These are phyloP conservation scores for Asclepias syriaca DNA, from an alignment of 257 asterid genomes.

Conservation along the genomic window DNA sequence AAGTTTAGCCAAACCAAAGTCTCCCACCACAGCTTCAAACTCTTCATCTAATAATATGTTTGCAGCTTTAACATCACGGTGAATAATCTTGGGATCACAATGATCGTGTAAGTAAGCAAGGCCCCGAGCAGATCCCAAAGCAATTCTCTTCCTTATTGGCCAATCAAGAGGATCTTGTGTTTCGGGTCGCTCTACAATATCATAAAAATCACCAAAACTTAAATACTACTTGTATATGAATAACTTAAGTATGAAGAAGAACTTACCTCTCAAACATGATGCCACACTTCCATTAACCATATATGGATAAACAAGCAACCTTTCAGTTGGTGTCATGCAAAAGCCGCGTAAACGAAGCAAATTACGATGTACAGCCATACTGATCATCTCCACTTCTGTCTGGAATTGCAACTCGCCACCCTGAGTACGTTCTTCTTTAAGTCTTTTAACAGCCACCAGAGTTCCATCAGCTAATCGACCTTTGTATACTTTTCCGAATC, in stretches of 20 bases:
- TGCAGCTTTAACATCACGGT: conserved; percentile 89
- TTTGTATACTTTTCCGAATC: conserved; percentile 86
- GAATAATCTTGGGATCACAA: conserved; percentile 86
- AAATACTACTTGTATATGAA: background rate
- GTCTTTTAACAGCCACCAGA: conserved; percentile 83
- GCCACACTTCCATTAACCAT: conserved; percentile 97
- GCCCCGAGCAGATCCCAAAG: conserved; percentile 88
- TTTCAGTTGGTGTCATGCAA: conserved; percentile 90
- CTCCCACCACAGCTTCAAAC: conserved; percentile 95
- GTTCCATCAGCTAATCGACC: conserved; percentile 84
- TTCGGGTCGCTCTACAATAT: conserved; percentile 57
- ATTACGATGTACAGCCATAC: conserved; percentile 90
- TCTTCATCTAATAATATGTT: conserved; percentile 80
- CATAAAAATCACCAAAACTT: conserved; percentile 9
- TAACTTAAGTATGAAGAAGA: background rate
- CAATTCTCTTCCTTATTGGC: conserved; percentile 63
- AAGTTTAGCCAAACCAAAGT: conserved; percentile 87
- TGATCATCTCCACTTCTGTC: conserved; percentile 91
- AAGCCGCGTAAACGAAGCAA: conserved; percentile 82
- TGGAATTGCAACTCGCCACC: conserved; percentile 88
- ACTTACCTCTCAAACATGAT: conserved; percentile 83
- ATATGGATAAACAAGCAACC: conserved; percentile 88
- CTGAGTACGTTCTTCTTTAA: conserved; percentile 80
- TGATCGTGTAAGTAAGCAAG: conserved; percentile 92
- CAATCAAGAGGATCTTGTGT: conserved; percentile 74